phyloP scores from a whole-genome alignment of 23 red algal species.

The Cyanidioschyzon merolae region DNA sequence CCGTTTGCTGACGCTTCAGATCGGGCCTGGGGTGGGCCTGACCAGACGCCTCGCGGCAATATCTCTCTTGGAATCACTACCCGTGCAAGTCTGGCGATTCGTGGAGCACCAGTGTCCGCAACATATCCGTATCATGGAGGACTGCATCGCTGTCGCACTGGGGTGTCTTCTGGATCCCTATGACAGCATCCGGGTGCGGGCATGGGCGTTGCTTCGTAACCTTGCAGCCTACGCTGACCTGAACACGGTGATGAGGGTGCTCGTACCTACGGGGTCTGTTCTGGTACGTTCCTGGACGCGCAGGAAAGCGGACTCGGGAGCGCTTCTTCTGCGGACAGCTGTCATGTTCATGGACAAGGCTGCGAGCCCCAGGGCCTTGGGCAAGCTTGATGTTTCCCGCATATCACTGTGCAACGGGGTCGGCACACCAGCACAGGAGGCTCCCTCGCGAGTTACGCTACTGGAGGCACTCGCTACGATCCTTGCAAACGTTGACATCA shows the following conservation, averaged over 20 bases:
- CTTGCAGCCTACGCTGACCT: background rate
- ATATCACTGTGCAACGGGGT: background rate
- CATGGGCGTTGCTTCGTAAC: background rate
- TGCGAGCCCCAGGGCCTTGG: background rate
- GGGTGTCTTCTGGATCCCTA: slow-evolving; percentile 1
- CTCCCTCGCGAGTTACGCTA: background rate
- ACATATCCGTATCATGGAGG: background rate
- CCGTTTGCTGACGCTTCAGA: background rate
- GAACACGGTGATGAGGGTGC: background rate
- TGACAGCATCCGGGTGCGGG: background rate
- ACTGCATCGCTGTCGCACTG: background rate
- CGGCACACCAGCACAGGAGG: background rate
- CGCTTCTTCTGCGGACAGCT: background rate
- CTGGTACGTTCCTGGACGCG: background rate
- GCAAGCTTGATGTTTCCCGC: too few species aligned
- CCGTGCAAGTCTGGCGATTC: background rate
- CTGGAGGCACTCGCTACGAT: background rate
- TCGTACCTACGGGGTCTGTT: background rate
- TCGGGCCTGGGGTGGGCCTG: background rate
- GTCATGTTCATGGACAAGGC: background rate
- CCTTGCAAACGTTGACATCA: background rate
- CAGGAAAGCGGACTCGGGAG: background rate
- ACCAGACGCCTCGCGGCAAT: background rate
- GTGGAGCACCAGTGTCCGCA: background rate
- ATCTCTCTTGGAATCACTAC: background rate